Base-by-base conservation (phyloP, 331 rosid genomes). In the Quercus lobata region DNA sequence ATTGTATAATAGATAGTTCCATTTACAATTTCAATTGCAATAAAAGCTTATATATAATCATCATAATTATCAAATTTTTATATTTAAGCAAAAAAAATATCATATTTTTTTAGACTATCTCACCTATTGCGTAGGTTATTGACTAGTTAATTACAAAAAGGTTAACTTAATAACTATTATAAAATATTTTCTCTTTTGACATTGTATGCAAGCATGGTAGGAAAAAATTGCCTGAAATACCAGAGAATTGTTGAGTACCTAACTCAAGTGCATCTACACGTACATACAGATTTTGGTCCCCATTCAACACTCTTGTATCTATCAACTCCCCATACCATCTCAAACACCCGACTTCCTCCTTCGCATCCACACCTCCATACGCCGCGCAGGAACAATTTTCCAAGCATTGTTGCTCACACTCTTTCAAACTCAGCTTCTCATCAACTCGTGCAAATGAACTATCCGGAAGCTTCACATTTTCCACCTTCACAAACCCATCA, bases 311-410 rank as follows among this genome's bases (percentile, higher is more conserved):
- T 62, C 81, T 72, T 12, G 74, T 58, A 77, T 91, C 97, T 8
- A 69, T 53, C 66, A 92, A 65, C 30, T 75, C 72, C 0, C 86
- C 96, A 71, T 88, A 9, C 96, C 96, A 92, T 9, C 69, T 81
- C 19, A 87, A 21, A 29, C 94, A 92, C 5, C 88, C 93, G 11
- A 73, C 79, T 4, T 69, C 37, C 0, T 82, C 41, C 5, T 56
- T 74, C 52, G 74, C 89, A 57, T 52, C 79, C 62, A 78, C 90
- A 53, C 44, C 81, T 0, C 89, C 58, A 78, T 85, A 91, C 0
- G 96, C 91, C 58, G 1, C 69, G 57, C 92, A 93, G 3, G 88
- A 73, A 65, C 97, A 93, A 69, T 90, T 84, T 34, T 71, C 78
- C 69, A 88, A 30, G 75, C 97, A 91, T 11, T 78, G 77, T 17